Base-by-base conservation (phyloP, 768 basidiomycete species). In the Leucosporidium creatinivorum region DNA sequence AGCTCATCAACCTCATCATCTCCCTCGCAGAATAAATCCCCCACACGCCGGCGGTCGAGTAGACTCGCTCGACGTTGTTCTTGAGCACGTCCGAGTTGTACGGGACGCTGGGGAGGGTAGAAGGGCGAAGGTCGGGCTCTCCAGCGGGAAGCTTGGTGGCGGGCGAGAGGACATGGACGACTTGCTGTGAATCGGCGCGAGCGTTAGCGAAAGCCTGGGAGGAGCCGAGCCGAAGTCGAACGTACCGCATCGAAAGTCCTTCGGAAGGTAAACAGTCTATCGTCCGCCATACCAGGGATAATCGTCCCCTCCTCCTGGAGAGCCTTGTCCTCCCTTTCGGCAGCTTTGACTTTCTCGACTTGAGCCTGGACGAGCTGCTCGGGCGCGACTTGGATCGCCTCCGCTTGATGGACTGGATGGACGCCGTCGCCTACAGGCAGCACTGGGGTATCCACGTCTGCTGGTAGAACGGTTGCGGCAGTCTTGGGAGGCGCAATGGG, bases 91-190 rank as follows among this genome's bases (percentile, higher is more conserved):
- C 79, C 1, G 77, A 77, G 69, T 79, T 77, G 58, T 77, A 79
- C 1, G 79, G 79, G 3, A 80, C 74, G 55, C 76, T 73, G 6
- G 80, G 79, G 8, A 80, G 76, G n/a, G 73, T 75, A 8, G 78
- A 77, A 1, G 73, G 75, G 48, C 80, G 80, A 15, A 80, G 76
- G 63, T 80, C 80, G 21, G 79, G 80, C 63, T 80, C 77, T n/a
- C 70, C 73, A 0, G 72, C 61, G 1, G 79, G 79, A 1, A 78
- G 73, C 31, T 73, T 67, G 28, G 74, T 73, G 2, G 80, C 77
- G 0, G 79, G 78, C 13, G 77, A 76, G 18, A 80, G 77, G 48
- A 77, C 77, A 63, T 80, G 80, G 19, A 74, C 77, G 63, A 79
- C 73, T 77, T 80, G 77, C 79, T 79, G 65, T 18, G 8, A 10